These are phyloP conservation scores for Stephanodiscus minutulus DNA, from an alignment of 108 stramenopile species.

Conservation along the genomic window DNA sequence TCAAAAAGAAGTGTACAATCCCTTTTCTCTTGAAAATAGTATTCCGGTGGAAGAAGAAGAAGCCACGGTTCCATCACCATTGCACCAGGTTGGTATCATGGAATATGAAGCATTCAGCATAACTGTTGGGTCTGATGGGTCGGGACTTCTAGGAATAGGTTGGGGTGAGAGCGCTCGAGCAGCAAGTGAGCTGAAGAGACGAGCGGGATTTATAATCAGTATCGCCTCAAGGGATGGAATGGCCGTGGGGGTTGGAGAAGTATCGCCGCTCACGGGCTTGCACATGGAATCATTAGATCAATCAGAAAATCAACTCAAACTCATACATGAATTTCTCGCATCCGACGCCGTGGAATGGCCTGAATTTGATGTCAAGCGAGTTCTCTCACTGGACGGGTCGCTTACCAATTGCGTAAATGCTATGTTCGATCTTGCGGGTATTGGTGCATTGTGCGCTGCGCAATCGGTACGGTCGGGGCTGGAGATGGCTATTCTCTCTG, in stretches of 20 bases:
- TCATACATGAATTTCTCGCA: slow-evolving; percentile 43
- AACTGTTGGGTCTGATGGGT: slow-evolving; percentile 32
- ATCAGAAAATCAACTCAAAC: slow-evolving; percentile 52
- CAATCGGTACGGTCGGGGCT: slow-evolving; percentile 71
- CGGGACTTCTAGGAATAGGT: slow-evolving; percentile 69
- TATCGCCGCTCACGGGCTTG: slow-evolving; percentile 70
- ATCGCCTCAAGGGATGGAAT: slow-evolving; percentile 54
- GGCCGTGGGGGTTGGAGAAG: slow-evolving; percentile 82
- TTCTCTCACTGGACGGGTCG: slow-evolving; percentile 63
- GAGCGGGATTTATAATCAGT: slow-evolving; percentile 73
- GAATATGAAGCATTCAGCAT: slow-evolving; percentile 72
- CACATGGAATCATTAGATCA: slow-evolving; percentile 74
- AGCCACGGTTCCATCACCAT: neutral
- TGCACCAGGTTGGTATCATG: slow-evolving; percentile 35
- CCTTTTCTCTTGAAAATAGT: neutral
- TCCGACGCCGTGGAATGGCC: slow-evolving; percentile 18
- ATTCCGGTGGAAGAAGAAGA: neutral
- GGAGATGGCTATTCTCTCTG: slow-evolving; percentile 83
- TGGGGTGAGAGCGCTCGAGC: slow-evolving; percentile 67
- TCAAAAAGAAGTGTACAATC: neutral
- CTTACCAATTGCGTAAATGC: slow-evolving; percentile 47
- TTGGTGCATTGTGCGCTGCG: slow-evolving; percentile 29
- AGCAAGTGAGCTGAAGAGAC: slow-evolving; percentile 34
- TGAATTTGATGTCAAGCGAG: slow-evolving; percentile 40
- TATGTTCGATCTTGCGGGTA: slow-evolving; percentile 31